A percentile compares a stretch with the other conserved stretches of the same genome.
These are phyloP conservation scores for Clonostachys solani DNA, from an alignment of 2,329 filamentous ascomycete genomes.

Conservation along the genomic window DNA sequence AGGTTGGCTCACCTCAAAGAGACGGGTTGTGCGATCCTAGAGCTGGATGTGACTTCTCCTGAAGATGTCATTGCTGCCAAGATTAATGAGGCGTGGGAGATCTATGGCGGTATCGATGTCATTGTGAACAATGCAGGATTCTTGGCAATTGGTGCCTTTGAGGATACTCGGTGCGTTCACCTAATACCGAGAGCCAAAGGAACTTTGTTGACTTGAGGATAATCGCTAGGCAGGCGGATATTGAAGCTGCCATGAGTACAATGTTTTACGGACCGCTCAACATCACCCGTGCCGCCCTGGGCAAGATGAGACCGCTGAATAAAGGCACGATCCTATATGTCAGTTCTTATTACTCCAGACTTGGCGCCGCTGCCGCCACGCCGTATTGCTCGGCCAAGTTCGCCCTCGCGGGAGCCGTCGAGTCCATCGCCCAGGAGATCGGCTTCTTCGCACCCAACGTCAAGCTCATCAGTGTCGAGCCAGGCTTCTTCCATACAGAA, in stretches of 20 bases:
- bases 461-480: no score
- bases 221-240: neutral
- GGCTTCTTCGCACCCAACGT: no score
- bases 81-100: neutral
- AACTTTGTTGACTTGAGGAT: neutral
- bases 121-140: constrained; percentile 78
- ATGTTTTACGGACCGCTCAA: neutral
- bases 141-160: neutral
- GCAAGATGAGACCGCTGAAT: neutral
- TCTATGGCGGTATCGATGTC: constrained; percentile 56
- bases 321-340: neutral
- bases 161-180: neutral
- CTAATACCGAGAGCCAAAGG: neutral
- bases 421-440: no score
- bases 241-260: neutral
- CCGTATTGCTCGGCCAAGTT: neutral
- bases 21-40: neutral
- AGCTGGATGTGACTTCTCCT: neutral
- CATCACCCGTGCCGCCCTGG: neutral
- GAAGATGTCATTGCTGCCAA: neutral
- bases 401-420: neutral
- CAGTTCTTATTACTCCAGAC: neutral
- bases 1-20: no score
- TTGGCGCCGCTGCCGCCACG: neutral
- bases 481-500: no score